These are phyloP conservation scores for Geotrichum siamense DNA, from an alignment of 1,139 yeast genomes.

Conservation along the genomic window DNA sequence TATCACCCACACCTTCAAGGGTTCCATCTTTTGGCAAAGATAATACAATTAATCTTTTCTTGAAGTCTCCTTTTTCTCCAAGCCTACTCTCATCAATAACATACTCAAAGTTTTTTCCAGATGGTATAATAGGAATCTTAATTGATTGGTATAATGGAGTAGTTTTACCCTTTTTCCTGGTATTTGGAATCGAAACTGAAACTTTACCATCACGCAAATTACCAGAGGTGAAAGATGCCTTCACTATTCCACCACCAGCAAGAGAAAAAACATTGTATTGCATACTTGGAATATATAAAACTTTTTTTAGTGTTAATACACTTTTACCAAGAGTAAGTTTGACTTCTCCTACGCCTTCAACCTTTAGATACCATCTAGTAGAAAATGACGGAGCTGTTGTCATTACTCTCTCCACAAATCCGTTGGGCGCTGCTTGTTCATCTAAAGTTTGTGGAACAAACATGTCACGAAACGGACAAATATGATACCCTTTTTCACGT, in stretches of 20 bases:
- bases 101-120: background rate
- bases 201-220: background rate
- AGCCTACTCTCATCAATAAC: background rate
- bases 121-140: background rate
- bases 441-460: conserved; percentile 1
- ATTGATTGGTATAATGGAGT: background rate
- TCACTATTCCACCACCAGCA: conserved; percentile 2
- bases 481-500: conserved; percentile 1
- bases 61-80: background rate
- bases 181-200: conserved; percentile 1
- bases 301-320: conserved; percentile 6
- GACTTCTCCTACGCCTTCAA: conserved; percentile 3
- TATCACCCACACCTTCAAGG: conserved; percentile 4
- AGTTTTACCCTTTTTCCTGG: conserved; percentile 1
- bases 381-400: background rate
- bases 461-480: background rate
- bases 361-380: background rate
- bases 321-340: background rate
- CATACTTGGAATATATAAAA: conserved; percentile 9
- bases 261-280: conserved; percentile 11
- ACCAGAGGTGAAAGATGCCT: background rate
- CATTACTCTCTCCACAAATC: conserved; percentile 4
- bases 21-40: conserved; percentile 2
- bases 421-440: background rate
- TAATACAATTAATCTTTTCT: background rate